Evolutionary conservation across 2,329 filamentous ascomycete genomes (phyloP).

Genomic region (Aspergillus tubingensis): DNA sequence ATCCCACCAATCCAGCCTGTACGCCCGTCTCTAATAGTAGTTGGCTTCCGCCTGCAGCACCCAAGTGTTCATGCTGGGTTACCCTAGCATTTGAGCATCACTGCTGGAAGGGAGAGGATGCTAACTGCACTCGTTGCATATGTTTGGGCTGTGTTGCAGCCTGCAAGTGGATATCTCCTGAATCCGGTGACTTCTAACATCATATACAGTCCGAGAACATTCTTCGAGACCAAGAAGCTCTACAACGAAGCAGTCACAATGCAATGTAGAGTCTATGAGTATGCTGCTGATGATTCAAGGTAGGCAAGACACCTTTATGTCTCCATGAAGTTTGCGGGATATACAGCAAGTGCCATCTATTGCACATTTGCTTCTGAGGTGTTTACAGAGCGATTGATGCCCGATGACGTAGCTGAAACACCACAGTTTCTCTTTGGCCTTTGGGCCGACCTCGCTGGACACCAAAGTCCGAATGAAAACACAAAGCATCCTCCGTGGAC

Average conservation of each 20-base stretch:
- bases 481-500: constrained; percentile 5
- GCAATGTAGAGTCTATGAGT: not conserved
- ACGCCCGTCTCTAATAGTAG: not conserved
- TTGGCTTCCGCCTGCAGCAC: not conserved
- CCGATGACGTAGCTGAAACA: constrained; percentile 26
- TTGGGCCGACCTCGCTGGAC: constrained; percentile 5
- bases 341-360: constrained; percentile 6
- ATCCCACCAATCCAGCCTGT: not conserved
- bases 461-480: constrained; percentile 2
- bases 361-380: constrained; percentile 12
- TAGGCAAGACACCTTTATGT: not conserved
- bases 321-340: constrained; percentile 4
- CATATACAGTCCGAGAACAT: not conserved
- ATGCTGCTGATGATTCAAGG: not conserved
- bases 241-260: constrained; percentile 3
- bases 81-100: not conserved
- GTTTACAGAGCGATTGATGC: constrained; percentile 20
- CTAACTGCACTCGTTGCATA: constrained; percentile 4
- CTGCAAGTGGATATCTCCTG: constrained; percentile 1
- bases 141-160: constrained; percentile 9
- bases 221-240: not conserved
- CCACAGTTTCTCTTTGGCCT: constrained; percentile 2
- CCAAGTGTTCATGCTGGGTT: not conserved
- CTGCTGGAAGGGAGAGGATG: not conserved
- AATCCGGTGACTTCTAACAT: not conserved